phyloP scores from a whole-genome alignment of 768 basidiomycete genomes.

The Cystofilobasidium macerans region DNA sequence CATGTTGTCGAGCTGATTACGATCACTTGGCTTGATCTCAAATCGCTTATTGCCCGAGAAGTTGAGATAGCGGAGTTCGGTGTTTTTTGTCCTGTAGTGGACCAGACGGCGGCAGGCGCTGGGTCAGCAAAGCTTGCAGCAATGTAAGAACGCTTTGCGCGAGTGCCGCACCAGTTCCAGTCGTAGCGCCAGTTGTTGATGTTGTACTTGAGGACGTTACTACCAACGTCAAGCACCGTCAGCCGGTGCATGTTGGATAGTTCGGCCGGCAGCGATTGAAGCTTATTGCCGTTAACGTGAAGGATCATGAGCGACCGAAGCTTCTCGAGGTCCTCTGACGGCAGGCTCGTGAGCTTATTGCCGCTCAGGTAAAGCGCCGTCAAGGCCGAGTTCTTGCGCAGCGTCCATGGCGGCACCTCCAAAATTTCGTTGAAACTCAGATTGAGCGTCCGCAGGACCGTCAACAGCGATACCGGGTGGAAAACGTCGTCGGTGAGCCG shows the following conservation, averaged over 20 bases:
- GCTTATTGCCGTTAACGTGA: constrained; percentile 84
- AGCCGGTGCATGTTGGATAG: constrained; percentile 69
- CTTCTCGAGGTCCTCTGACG: constrained; percentile 72
- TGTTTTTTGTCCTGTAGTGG: constrained; percentile 79
- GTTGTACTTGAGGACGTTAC: constrained; percentile 88
- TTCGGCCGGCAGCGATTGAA: constrained; percentile 86
- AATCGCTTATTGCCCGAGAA: constrained; percentile 92
- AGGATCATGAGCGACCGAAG: constrained; percentile 59
- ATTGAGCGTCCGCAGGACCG: constrained; percentile 70
- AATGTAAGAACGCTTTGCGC: neutral
- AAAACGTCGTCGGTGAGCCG: constrained; percentile 67
- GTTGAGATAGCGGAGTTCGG: constrained; percentile 83
- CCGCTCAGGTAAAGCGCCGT: constrained; percentile 87
- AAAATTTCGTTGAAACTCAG: constrained; percentile 90
- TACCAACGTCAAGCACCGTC: constrained; percentile 78
- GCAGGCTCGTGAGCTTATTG: constrained; percentile 82
- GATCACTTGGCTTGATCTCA: constrained; percentile 71
- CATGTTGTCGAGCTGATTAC: constrained; percentile 16
- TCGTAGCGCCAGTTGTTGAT: constrained; percentile 98
- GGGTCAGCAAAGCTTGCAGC: neutral
- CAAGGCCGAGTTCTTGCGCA: constrained; percentile 55
- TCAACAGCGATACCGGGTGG: constrained; percentile 60
- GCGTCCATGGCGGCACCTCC: constrained; percentile 68
- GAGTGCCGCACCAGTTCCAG: constrained; percentile 78
- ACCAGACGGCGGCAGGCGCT: constrained; percentile 1